Evolutionary conservation across 805 yeast genomes (phyloP), one percentile per base, ranked within the genome.

Genomic region (Lipomyces kockii): DNA sequence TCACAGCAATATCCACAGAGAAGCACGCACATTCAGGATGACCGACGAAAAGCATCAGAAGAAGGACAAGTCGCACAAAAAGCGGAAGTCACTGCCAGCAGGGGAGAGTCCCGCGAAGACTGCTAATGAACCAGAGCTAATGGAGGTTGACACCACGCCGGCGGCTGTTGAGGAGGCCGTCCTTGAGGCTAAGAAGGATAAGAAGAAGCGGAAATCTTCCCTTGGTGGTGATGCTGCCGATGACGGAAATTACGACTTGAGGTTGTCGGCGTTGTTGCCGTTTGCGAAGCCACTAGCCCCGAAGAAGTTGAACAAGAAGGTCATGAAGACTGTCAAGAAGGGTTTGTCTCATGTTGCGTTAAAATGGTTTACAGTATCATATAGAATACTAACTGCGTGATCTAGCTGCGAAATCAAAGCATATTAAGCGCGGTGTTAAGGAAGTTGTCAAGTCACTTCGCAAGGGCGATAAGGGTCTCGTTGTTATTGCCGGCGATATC

Each of bases 401-500:
- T 37, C 5, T 22, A 72, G 98, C 99, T 9, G 92, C 98, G 63
- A 95, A 95, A 83, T 96, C 97, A 72, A 95, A 95, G 83, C 97
- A 94, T 80, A 97, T 95, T 74, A 94, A 92, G 82, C 87, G 99
- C 82, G 99, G 99, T 79, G 98, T 95, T 65, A 95, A 95, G 81
- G 99, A 95, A 82, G 99, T 95, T 49, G 98, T 94, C 75, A 95
- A 95, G 83, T 95, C 98, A 27, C 85, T 95, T 71, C 89, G 99
- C 84, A 95, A 95, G 81, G 98, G 98, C 73, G 98, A 93, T 79
- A 95, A 95, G 81, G 99, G 99, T 63, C 84, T 95, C 62, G 98
- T 95, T 53, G 83, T 95, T 73, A 88, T 95, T 80, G 99, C 99
- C 43, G 98, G 99, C 74, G 99, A 95, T 79, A 95, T 96, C 72